Evolutionary conservation across 305 asterid genomes (phyloP).

Genomic region (Ilex paraguariensis): DNA sequence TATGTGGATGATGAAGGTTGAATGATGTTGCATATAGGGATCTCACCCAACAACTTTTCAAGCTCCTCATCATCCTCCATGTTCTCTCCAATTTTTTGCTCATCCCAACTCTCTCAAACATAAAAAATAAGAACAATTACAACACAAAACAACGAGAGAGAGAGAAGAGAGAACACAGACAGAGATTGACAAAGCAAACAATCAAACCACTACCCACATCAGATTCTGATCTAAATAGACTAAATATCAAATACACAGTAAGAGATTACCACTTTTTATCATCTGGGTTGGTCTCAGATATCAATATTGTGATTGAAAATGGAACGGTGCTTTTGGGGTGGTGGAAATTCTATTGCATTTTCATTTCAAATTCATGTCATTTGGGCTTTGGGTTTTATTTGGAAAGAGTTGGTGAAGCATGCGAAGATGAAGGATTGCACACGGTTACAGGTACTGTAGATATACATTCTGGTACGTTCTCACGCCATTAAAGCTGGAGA

Average conservation of each 20-base stretch:
- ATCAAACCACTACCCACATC: slow-evolving; percentile 4
- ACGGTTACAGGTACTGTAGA: slow-evolving; percentile 20
- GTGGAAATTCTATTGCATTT: slow-evolving; percentile 20
- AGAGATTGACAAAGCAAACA: not conserved
- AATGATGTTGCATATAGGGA: slow-evolving; percentile 65
- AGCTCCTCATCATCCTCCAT: slow-evolving; percentile 66
- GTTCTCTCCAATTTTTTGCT: slow-evolving; percentile 21
- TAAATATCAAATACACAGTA: slow-evolving; percentile 12
- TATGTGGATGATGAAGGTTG: slow-evolving; percentile 25
- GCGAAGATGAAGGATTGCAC: slow-evolving; percentile 58
- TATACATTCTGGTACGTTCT: slow-evolving; percentile 45
- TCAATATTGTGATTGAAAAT: slow-evolving; percentile 28
- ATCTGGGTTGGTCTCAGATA: slow-evolving; percentile 32
- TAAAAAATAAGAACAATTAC: slow-evolving; percentile 4
- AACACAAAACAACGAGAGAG: not conserved
- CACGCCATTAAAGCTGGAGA: slow-evolving; percentile 88
- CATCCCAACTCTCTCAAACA: slow-evolving; percentile 23
- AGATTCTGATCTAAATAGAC: slow-evolving; percentile 17
- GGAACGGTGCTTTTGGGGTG: slow-evolving; percentile 23
- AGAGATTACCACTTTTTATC: slow-evolving; percentile 30
- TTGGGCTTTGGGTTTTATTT: slow-evolving; percentile 26
- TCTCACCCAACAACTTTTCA: slow-evolving; percentile 71
- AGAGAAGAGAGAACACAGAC: slow-evolving; percentile 13
- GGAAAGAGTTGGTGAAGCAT: slow-evolving; percentile 70
- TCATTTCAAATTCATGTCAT: slow-evolving; percentile 21